Percentiles rank a stretch among this genome's conserved stretches.
These are phyloP conservation scores for Licmophora abbreviata DNA, from an alignment of 108 stramenopile species.

Conservation along the genomic window DNA sequence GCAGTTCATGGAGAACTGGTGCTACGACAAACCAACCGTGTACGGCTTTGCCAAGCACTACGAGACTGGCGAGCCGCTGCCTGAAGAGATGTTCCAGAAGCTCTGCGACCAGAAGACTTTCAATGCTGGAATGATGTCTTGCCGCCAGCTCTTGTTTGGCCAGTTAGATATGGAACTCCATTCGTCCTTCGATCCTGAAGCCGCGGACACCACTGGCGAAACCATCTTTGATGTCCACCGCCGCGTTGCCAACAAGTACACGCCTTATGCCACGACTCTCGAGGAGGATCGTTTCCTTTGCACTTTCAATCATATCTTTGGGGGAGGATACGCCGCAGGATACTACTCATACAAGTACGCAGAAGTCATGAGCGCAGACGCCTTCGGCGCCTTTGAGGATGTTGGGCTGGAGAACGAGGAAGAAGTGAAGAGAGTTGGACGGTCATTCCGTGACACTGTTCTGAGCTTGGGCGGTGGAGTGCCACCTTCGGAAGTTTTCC, in stretches of 20 bases:
- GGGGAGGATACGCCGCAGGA: conserved; percentile 93
- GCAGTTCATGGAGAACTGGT: conserved; percentile 75
- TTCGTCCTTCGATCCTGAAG: conserved; percentile 70
- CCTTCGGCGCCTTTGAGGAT: conserved; percentile 97
- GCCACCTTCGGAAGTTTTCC: conserved; percentile 88
- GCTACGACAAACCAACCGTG: conserved; percentile 29
- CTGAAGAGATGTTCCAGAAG: conserved; percentile 94
- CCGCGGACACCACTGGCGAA: conserved; percentile 41
- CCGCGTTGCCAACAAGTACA: conserved; percentile 77
- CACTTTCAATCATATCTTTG: conserved; percentile 95
- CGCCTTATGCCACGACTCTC: conserved; percentile 80
- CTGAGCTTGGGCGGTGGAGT: conserved; percentile 86
- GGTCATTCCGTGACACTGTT: conserved; percentile 90
- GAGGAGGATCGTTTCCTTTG: conserved; percentile 96
- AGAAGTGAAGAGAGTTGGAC: conserved; percentile 71
- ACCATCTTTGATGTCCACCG: conserved; percentile 90
- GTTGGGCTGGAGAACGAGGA: conserved; percentile 95
- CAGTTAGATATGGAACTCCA: conserved; percentile 95
- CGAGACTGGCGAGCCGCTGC: conserved; percentile 93
- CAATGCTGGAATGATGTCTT: conserved; percentile 88
- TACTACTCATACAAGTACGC: conserved; percentile 98
- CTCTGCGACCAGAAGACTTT: conserved; percentile 86
- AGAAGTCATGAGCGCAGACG: conserved; percentile 97
- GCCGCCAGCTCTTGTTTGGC: conserved; percentile 95
- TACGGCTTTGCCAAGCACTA: conserved; percentile 94